phyloP scores from a whole-genome alignment of 768 basidiomycete species.

The Cystofilobasidium bisporidii region DNA sequence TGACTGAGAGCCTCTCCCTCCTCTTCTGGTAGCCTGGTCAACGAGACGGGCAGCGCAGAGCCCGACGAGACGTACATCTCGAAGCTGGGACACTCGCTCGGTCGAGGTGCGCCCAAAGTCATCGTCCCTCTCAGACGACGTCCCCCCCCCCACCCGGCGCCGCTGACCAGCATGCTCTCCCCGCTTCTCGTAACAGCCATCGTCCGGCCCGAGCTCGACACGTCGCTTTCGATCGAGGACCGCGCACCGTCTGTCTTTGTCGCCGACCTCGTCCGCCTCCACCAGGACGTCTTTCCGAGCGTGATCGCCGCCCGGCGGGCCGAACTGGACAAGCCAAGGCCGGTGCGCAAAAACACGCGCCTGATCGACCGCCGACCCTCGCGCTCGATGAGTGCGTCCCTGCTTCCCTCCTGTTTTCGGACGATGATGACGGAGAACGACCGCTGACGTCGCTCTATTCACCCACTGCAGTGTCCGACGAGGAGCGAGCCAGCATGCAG shows the following conservation, averaged over 20 bases:
- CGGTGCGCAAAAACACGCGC: constrained; percentile 10
- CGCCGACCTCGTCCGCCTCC: constrained; percentile 19
- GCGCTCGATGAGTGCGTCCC: constrained; percentile 6
- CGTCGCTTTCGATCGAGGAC: constrained; percentile 25
- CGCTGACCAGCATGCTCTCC: background rate
- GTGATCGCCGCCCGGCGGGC: constrained; percentile 18
- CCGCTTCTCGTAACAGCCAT: constrained; percentile 8
- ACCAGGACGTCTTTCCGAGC: constrained; percentile 8
- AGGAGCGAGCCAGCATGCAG: constrained; percentile 15
- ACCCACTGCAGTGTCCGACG: constrained; percentile 12
- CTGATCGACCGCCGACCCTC: constrained; percentile 16
- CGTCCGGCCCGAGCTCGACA: constrained; percentile 24
- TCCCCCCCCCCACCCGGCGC: no score
- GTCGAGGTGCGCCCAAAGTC: constrained; percentile 25
- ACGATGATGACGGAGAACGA: background rate
- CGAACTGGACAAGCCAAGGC: constrained; percentile 16
- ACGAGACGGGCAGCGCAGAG: constrained; percentile 15
- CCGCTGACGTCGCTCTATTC: no score
- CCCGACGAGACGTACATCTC: constrained; percentile 18
- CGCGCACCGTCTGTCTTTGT: constrained; percentile 19
- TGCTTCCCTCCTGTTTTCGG: background rate
- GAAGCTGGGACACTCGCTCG: constrained; percentile 23
- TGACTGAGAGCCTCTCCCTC: background rate
- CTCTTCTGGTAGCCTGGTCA: constrained; percentile 15
- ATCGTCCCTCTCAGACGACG: no score